phyloP scores from a whole-genome alignment of 352 stramenopile genomes.

The Phytophthora megakarya region DNA sequence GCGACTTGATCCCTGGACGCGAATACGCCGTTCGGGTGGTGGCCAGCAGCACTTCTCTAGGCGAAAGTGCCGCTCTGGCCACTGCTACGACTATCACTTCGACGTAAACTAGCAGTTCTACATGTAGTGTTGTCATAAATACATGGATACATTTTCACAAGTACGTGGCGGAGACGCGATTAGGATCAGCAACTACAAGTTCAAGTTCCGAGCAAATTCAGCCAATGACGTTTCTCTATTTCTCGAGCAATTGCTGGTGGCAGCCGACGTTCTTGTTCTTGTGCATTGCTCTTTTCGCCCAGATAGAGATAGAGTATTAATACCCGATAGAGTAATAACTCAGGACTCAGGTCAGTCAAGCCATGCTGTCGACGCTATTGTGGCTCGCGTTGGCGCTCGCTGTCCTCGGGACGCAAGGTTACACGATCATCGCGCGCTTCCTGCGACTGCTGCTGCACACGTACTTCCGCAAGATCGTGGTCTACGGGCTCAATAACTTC shows the following conservation, averaged over 20 bases:
- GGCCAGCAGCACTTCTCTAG: slow-evolving; percentile 33
- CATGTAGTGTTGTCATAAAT: too few species aligned
- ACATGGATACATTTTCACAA: too few species aligned
- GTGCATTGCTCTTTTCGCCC: slow-evolving; percentile 8
- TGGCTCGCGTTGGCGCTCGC: slow-evolving; percentile 53
- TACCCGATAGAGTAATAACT: too few species aligned
- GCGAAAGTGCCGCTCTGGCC: slow-evolving; percentile 46
- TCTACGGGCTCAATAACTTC: slow-evolving; percentile 82
- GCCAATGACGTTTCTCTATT: too few species aligned
- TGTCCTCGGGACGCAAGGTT: slow-evolving; percentile 59
- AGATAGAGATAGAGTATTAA: too few species aligned
- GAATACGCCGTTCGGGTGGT: slow-evolving; percentile 73
- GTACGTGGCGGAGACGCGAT: too few species aligned
- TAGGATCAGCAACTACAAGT: too few species aligned
- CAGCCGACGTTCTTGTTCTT: too few species aligned
- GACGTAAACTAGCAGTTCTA: too few species aligned
- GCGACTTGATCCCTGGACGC: slow-evolving; percentile 61
- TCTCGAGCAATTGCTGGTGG: too few species aligned
- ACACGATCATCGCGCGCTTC: slow-evolving; percentile 69
- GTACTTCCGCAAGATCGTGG: slow-evolving; percentile 82
- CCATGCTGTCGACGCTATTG: slow-evolving; percentile 45
- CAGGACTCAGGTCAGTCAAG: too few species aligned
- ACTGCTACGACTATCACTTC: slow-evolving; percentile 31
- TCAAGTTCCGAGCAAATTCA: too few species aligned
- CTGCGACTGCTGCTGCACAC: slow-evolving; percentile 67